These are phyloP conservation scores for Leccinum barrowsii DNA, from an alignment of 768 basidiomycete species.

Conservation along the genomic window DNA sequence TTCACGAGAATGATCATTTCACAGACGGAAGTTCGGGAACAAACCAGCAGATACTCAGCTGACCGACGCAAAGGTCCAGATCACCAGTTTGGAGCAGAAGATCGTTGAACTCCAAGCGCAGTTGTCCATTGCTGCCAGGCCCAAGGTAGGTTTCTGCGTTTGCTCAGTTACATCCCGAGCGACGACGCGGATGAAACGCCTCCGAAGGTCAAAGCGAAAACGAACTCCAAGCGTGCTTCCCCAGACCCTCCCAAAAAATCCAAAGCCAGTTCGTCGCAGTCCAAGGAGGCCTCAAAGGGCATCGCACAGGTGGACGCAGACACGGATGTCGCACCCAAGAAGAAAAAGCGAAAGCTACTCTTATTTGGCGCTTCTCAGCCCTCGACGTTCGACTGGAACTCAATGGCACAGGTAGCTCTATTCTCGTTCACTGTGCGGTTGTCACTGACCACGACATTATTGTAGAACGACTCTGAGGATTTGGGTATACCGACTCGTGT, in stretches of 20 bases:
- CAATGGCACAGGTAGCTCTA: slow-evolving; percentile 36
- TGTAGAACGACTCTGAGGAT: slow-evolving; percentile 34
- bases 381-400: slow-evolving; percentile 44
- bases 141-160: slow-evolving; percentile 15
- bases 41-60: slow-evolving; percentile 35
- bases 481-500: slow-evolving; percentile 57
- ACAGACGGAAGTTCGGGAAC: slow-evolving; percentile 39
- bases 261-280: slow-evolving; percentile 14
- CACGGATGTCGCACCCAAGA: slow-evolving; percentile 40
- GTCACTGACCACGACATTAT: not conserved
- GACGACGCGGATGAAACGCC: slow-evolving; percentile 15
- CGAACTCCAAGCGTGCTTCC: slow-evolving; percentile 12
- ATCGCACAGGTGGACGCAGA: slow-evolving; percentile 7
- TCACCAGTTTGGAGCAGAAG: slow-evolving; percentile 33
- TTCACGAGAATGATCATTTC: not conserved
- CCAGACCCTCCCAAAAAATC: slow-evolving; percentile 22
- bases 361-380: slow-evolving; percentile 47
- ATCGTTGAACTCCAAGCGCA: slow-evolving; percentile 44
- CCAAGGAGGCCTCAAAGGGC: slow-evolving; percentile 17
- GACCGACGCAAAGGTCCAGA: slow-evolving; percentile 29
- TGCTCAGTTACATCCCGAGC: slow-evolving; percentile 13
- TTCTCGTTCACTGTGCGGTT: not conserved
- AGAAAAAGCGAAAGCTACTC: slow-evolving; percentile 71
- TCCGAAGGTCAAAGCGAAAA: slow-evolving; percentile 17
- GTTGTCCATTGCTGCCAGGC: slow-evolving; percentile 36